Conservation (phyloP, 1,284 basidiomycete species). For the Phenoliferia sp. region DNA sequence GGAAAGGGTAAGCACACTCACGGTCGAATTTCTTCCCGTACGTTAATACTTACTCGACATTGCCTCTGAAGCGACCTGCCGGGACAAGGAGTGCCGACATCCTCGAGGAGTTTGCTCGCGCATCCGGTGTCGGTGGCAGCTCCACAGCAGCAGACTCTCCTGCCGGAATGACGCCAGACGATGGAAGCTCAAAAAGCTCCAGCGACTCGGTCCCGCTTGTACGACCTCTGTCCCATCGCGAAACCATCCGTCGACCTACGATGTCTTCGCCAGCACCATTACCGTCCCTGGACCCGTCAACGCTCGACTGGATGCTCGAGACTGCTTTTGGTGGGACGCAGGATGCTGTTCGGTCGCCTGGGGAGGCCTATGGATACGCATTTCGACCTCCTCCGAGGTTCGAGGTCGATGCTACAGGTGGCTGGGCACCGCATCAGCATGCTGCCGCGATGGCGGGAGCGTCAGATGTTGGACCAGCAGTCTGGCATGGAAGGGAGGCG, state of each 20-base stretch:
- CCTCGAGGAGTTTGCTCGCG: not conserved
- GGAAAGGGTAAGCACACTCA: not conserved
- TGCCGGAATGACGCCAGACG: not conserved
- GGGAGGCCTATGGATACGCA: not conserved
- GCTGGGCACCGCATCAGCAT: too few relatives aligned
- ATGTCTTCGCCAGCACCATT: not conserved
- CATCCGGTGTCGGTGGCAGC: not conserved
- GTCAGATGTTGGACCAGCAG: too few relatives aligned
- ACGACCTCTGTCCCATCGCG: not conserved
- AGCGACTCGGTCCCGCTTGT: not conserved
- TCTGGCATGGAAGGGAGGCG: too few relatives aligned
- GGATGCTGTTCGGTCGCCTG: not conserved
- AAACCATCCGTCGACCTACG: not conserved
- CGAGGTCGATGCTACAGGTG: not conserved
- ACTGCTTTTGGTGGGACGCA: not conserved
- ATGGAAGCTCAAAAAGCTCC: not conserved
- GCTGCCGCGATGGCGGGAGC: too few relatives aligned
- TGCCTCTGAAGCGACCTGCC: not conserved
- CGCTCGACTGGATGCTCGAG: not conserved
- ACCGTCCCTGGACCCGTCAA: not conserved
- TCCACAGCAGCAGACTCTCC: not conserved
- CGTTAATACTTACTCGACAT: not conserved
- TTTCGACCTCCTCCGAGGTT: conserved; percentile 1
- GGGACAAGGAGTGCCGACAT: not conserved
- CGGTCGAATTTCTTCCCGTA: not conserved